These are phyloP conservation scores for Vitis vinifera DNA, from an alignment of 164 flowering plant species.

Conservation along the genomic window DNA sequence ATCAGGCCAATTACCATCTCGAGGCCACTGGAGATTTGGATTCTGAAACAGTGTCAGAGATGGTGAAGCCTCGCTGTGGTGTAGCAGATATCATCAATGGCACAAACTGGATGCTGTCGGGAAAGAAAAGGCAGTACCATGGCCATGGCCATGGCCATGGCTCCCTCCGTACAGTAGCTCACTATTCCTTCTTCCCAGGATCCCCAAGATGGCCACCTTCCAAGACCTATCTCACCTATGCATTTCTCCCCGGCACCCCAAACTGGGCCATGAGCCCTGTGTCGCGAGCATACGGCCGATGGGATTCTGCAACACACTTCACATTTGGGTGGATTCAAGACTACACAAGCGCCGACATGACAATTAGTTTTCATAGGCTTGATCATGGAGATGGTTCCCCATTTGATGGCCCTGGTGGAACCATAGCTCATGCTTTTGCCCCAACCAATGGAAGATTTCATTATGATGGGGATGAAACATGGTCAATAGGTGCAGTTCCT, in stretches of 20 bases:
- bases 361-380: slow-evolving; percentile 15
- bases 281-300: slow-evolving; percentile 17
- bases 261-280: not conserved
- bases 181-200: slow-evolving; percentile 4
- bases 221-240: slow-evolving; percentile 10
- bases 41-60: slow-evolving; percentile 13
- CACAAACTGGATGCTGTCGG: slow-evolving; percentile 1
- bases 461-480: slow-evolving; percentile 13
- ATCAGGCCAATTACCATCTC: slow-evolving; percentile 24
- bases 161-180: slow-evolving; percentile 4
- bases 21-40: slow-evolving; percentile 29
- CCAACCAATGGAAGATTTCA: slow-evolving; percentile 21
- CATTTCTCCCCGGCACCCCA: not conserved
- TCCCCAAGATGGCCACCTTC: slow-evolving; percentile 12
- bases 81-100: slow-evolving; percentile 28
- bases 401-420: slow-evolving; percentile 25
- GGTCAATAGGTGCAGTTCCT: slow-evolving; percentile 7
- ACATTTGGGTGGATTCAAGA: slow-evolving; percentile 10
- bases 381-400: slow-evolving; percentile 30
- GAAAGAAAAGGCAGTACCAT: not conserved
- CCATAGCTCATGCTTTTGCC: slow-evolving; percentile 14
- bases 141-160: too few relatives aligned
- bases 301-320: slow-evolving; percentile 19
- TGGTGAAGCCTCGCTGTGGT: slow-evolving; percentile 32
- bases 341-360: slow-evolving; percentile 11